These are phyloP conservation scores for Periconia sp. DNA, from an alignment of 2,329 filamentous ascomycete species.

Conservation along the genomic window DNA sequence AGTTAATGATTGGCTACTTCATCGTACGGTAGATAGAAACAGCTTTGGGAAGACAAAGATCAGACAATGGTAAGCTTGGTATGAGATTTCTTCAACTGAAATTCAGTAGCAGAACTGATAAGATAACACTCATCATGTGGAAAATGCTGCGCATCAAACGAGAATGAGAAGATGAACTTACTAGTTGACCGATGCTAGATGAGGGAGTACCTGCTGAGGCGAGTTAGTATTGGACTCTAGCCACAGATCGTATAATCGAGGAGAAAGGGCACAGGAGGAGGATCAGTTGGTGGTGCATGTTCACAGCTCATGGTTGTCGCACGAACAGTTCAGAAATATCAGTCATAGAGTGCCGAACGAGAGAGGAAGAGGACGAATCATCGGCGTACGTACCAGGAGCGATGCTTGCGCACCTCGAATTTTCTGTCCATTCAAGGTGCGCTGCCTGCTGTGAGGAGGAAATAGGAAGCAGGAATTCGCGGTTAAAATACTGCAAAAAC, in stretches of 20 bases:
- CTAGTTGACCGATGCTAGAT: conserved; percentile 1
- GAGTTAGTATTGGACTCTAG: conserved; percentile 21
- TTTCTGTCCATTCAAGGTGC: conserved; percentile 1
- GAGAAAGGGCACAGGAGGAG: conserved; percentile 5
- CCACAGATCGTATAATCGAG: conserved; percentile 8
- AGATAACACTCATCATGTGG: conserved; percentile 44
- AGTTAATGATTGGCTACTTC: conserved; percentile 17
- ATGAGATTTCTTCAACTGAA: conserved; percentile 58
- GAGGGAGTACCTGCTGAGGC: conserved; percentile 6
- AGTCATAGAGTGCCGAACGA: conserved; percentile 46
- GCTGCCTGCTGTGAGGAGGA: conserved; percentile 13
- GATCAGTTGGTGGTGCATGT: conserved; percentile 65
- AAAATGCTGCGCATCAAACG: conserved; percentile 7
- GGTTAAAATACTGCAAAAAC: not conserved
- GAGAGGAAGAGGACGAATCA: not conserved
- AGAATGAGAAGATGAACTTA: conserved; percentile 15
- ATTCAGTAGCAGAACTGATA: conserved; percentile 67
- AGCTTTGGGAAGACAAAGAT: conserved; percentile 23
- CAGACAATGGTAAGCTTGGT: conserved; percentile 60
- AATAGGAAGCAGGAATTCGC: conserved; percentile 22
- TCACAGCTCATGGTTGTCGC: conserved; percentile 60
- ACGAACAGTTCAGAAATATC: conserved; percentile 57
- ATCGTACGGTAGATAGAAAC: not conserved
- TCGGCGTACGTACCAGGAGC: conserved; percentile 27
- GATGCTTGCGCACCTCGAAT: conserved; percentile 9